Percentiles rank a stretch among this genome's conserved stretches.
Conservation (phyloP, 306 rosid species). For the Ormosia emarginata region DNA sequence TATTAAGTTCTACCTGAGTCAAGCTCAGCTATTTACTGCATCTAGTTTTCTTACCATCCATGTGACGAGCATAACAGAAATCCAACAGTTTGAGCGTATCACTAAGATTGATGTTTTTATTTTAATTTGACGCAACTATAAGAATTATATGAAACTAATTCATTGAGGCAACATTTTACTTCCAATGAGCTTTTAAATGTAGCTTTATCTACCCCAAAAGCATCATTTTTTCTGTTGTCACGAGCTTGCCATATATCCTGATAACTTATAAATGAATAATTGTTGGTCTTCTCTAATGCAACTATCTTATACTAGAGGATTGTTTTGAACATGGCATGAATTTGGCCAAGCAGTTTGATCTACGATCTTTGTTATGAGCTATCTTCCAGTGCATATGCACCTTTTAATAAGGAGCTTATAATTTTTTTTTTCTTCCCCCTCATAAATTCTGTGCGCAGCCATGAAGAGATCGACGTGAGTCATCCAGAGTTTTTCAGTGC, state of each 20-base stretch:
- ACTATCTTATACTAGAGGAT: not conserved
- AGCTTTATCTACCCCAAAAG: not conserved
- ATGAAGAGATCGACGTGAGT: constrained; percentile 96
- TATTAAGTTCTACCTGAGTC: not conserved
- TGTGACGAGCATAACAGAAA: not conserved
- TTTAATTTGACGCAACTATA: not conserved
- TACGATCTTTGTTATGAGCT: not conserved
- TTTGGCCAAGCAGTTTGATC: not conserved
- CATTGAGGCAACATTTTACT: not conserved
- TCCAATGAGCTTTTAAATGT: not conserved
- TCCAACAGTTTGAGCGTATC: constrained; percentile 2
- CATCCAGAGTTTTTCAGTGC: constrained; percentile 92
- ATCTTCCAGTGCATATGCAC: not conserved
- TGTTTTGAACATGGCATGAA: not conserved
- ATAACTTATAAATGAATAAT: not conserved
- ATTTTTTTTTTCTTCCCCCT: not conserved
- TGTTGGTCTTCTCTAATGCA: not conserved
- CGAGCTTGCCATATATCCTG: not conserved
- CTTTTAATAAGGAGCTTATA: too few relatives aligned
- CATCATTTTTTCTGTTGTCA: not conserved
- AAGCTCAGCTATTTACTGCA: constrained; percentile 13
- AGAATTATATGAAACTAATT: constrained; percentile 1
- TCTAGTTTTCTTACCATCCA: constrained; percentile 1
- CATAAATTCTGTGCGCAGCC: constrained; percentile 56
- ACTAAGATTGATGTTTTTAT: not conserved